Conservation (phyloP, 345 rosid genomes). For the Lagerstroemia speciosa region DNA sequence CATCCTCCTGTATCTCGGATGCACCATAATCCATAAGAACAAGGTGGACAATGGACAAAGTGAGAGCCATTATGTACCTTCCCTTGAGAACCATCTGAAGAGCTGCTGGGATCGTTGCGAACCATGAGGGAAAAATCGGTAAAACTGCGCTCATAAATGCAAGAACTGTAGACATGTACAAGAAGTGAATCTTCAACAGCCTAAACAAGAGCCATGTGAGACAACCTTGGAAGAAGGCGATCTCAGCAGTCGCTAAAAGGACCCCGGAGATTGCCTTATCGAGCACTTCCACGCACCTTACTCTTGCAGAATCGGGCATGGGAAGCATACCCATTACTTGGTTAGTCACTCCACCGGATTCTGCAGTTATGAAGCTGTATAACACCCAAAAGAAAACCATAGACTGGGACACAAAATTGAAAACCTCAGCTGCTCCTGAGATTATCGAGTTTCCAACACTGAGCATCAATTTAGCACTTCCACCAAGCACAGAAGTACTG, state of each 20-base stretch:
- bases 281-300: conserved; percentile 76
- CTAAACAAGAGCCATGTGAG: conserved; percentile 91
- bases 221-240: conserved; percentile 90
- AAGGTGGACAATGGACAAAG: conserved; percentile 56
- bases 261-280: conserved; percentile 79
- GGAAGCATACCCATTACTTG: conserved; percentile 89
- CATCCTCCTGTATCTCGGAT: conserved; percentile 78
- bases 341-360: conserved; percentile 92
- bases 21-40: conserved; percentile 77
- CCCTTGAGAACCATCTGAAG: conserved; percentile 63
- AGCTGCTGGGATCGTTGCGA: conserved; percentile 81
- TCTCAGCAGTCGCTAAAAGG: conserved; percentile 89
- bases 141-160: conserved; percentile 67
- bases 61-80: conserved; percentile 55
- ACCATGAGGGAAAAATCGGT: conserved; percentile 84
- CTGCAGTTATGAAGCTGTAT: conserved; percentile 79
- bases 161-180: conserved; percentile 75
- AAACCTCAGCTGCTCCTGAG: conserved; percentile 87
- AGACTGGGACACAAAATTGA: conserved; percentile 73
- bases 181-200: conserved; percentile 66
- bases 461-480: conserved; percentile 57
- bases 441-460: conserved; percentile 58
- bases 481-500: conserved; percentile 70
- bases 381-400: conserved; percentile 85
- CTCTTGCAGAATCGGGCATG: conserved; percentile 47